Evolutionary conservation across 2,329 filamentous ascomycete species (phyloP), one percentile per base, ranked within the genome.

Genomic region (Elsinoe batatas): DNA sequence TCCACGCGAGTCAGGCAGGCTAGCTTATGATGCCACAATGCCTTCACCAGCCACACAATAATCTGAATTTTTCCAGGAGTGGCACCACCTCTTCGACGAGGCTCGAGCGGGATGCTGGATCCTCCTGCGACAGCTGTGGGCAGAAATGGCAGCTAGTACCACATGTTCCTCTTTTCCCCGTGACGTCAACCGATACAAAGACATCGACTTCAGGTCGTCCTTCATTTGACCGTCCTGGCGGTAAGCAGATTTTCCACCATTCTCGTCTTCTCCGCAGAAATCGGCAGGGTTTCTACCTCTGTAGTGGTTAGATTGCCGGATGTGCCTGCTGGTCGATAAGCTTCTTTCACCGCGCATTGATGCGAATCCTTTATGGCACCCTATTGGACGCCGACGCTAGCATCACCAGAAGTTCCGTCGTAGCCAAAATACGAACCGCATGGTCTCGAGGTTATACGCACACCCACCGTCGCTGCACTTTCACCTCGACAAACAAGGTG

Each of bases 341-440:
- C 47, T 51, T 38, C 47, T 38, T 35, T 18, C 13, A 17, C 44
- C 17, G 44, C 30, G 44, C 44, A 30, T 49, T 51, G 47, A 51
- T 51, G 47, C 47, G 47, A 15, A 15, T 37, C 15, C 33, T 26
- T 20, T 30, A 15, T 38, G 47, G 32, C 15, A 36, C 26, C 18
- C 32, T 51, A 51, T 51, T 51, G 47, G 47, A 51, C 33, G 47
- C 47, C 33, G 26, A 15, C 47, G n/a, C 47, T 51, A n/a, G 47
- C 33, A 49, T 33, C 30, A 22, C 32, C 33, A 51, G 15, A 32
- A 33, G 22, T 22, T 17, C 18, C 35, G 47, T 38, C 47, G 13
- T 17, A 33, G 15, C 33, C 35, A 51, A 26, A 37, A 4, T 11
- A 44, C 47, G 33, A 11, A 51, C 47, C 38, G 35, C 47, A 51